Percentiles rank a stretch among this genome's conserved stretches.
phyloP scores from a whole-genome alignment of 2,329 filamentous ascomycete genomes.

The Trichophyton equinum region DNA sequence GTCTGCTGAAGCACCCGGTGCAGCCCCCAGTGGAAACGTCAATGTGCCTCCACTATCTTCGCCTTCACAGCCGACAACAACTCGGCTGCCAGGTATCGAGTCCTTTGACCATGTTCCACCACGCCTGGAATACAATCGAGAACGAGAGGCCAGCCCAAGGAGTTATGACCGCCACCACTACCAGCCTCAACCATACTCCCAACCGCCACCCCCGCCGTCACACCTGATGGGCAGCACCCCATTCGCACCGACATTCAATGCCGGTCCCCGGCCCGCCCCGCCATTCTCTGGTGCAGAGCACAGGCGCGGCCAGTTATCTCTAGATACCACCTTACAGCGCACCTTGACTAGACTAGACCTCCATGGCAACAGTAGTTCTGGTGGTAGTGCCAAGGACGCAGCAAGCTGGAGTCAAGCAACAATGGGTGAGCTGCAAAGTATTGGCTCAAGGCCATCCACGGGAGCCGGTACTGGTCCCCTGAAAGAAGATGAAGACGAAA shows the following conservation, averaged over 20 bases:
- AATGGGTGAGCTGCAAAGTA: slow-evolving; percentile 29
- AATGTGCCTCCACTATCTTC: slow-evolving; percentile 17
- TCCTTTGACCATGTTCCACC: slow-evolving; percentile 70
- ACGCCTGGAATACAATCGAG: slow-evolving; percentile 51
- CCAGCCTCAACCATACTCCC: slow-evolving; percentile 7
- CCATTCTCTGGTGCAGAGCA: slow-evolving; percentile 34
- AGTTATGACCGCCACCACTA: slow-evolving; percentile 29
- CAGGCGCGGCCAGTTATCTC: slow-evolving; percentile 36
- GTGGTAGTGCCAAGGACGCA: slow-evolving; percentile 21
- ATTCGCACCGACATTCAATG: slow-evolving; percentile 25
- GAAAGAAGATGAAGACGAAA: background rate
- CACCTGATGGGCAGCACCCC: slow-evolving; percentile 11
- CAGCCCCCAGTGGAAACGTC: background rate
- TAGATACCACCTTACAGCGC: slow-evolving; percentile 36
- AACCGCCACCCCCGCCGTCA: background rate
- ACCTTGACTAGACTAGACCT: slow-evolving; percentile 35
- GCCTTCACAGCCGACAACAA: slow-evolving; percentile 46
- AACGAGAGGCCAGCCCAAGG: slow-evolving; percentile 50
- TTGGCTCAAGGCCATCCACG: slow-evolving; percentile 22
- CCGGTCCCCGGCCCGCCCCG: slow-evolving; percentile 26
- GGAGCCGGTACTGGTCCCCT: background rate
- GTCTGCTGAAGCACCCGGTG: slow-evolving; percentile 48
- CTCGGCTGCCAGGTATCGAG: slow-evolving; percentile 78
- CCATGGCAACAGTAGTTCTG: slow-evolving; percentile 20
- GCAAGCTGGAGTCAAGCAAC: slow-evolving; percentile 35